Evolutionary conservation across 116 monocot species (phyloP).

Genomic region (Trichopus zeylanicus): DNA sequence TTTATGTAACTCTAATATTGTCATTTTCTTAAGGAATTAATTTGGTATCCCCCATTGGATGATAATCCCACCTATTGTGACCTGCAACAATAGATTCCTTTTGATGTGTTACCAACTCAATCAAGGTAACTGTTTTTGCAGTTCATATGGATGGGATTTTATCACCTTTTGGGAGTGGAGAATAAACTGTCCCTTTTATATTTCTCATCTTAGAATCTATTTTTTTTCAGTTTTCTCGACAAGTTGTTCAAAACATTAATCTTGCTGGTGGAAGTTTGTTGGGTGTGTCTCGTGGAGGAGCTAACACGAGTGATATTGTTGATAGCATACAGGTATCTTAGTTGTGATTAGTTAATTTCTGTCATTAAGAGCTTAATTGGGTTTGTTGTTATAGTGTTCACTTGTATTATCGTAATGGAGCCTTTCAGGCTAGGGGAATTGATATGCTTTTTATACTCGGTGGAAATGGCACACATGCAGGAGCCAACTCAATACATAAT

Average conservation of each 20-base stretch:
- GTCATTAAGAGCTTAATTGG: neutral
- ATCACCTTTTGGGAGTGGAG: neutral
- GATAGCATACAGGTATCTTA: constrained; percentile 73
- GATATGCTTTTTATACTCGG: constrained; percentile 91
- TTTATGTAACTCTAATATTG: neutral
- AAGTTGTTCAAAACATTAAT: constrained; percentile 78
- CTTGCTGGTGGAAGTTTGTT: constrained; percentile 84
- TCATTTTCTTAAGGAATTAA: neutral
- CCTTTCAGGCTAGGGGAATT: constrained; percentile 59
- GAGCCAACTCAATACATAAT: constrained; percentile 79
- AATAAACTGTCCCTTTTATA: neutral
- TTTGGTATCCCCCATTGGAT: neutral
- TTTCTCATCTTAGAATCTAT: neutral
- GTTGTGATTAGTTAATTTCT: neutral
- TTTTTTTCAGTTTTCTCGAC: constrained; percentile 48
- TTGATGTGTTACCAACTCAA: neutral
- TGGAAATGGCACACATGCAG: constrained; percentile 91
- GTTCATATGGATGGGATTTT: neutral
- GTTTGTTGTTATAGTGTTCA: too few relatives aligned
- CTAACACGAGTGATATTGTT: constrained; percentile 49
- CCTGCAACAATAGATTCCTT: neutral
- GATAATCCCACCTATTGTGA: neutral
- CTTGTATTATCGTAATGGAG: constrained; percentile 4
- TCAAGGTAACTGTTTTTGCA: neutral
- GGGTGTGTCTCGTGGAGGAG: constrained; percentile 87